Base-by-base conservation (phyloP, 352 stramenopile species). In the Globisporangium canariense region DNA sequence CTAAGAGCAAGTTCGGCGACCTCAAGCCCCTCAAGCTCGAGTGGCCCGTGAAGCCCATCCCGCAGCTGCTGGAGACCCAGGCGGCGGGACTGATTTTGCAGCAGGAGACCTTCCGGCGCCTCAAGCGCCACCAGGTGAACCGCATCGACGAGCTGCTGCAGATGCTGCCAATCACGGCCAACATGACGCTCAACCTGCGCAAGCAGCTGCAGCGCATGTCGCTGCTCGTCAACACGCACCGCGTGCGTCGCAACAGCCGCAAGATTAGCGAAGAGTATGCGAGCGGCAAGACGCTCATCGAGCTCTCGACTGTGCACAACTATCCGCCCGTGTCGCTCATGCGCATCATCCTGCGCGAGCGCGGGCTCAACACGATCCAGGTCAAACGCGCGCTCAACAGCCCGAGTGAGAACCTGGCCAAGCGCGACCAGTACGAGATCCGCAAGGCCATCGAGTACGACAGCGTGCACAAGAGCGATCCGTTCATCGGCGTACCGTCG, bases 121-220 rank as follows among this genome's bases (percentile, higher is more conserved):
- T 94, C n/a, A 93, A 92, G 62, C 76, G 82, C 20, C 75, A 80
- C 58, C 86, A 91, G 65, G 86, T 94, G 64, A 85, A 92, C 40
- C 82, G 86, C 63, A 91, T 94, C 46, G 86, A 94, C 52, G 81
- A 82, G 38, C 69, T 93, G 9, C 51, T 94, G 64, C 76, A 91
- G 65, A 89, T 94, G 86, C 74, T 94, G 65, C 86, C 86, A 22
- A 94, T 94, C 68, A 93, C 83, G 9, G 84, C 86, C 62, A 94
- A 94, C 63, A 89, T 94, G 80, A 94, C 86, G 32, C 80, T 94
- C 40, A 94, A 94, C 58, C 64, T 94, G 65, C 78, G 83, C 53
- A 94, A 94, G 66, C 86, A 94, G 68, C 57, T 94, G 45, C 80
- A 90, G 73, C 83, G 86, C 46, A 93, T 93, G 83, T 93, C 83